phyloP scores from a whole-genome alignment of 2,329 filamentous ascomycete genomes.

The Colletotrichum limetticola region DNA sequence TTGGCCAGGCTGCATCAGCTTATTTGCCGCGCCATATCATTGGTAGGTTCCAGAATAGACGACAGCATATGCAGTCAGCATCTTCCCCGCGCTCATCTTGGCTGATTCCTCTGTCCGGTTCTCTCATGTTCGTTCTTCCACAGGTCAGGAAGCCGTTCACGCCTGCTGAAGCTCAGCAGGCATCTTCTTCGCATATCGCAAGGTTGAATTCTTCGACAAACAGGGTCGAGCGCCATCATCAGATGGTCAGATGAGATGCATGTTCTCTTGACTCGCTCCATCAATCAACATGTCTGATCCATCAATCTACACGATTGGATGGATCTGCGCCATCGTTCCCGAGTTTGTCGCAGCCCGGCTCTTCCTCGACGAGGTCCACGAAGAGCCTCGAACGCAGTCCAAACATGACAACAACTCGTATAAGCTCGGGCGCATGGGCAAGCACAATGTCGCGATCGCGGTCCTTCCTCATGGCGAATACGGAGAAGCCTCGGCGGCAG shows the following conservation, averaged over 20 bases:
- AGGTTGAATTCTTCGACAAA: background rate
- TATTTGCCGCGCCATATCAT: too few relatives aligned
- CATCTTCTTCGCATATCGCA: background rate
- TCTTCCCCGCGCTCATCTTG: background rate
- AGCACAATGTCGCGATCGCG: constrained; percentile 46
- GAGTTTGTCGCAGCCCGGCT: constrained; percentile 42
- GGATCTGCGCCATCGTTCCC: constrained; percentile 42
- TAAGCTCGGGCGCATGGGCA: constrained; percentile 41
- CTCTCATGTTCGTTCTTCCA: background rate
- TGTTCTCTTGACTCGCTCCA: too few relatives aligned
- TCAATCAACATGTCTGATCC: too few relatives aligned
- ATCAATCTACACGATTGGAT: constrained; percentile 43
- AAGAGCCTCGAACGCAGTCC: constrained; percentile 36
- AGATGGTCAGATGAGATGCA: background rate
- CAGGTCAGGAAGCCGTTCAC: too few relatives aligned
- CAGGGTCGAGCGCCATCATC: background rate
- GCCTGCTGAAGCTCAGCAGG: too few relatives aligned
- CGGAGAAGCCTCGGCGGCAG: constrained; percentile 44
- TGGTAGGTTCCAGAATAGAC: too few relatives aligned
- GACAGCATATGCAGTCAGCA: background rate
- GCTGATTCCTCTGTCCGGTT: too few relatives aligned
- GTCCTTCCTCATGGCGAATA: constrained; percentile 44
- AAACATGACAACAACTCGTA: constrained; percentile 40
- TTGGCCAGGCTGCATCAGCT: too few relatives aligned
- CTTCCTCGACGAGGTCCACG: constrained; percentile 43